phyloP scores from a whole-genome alignment of 257 asterid species.

The Forsythia suspensa region DNA sequence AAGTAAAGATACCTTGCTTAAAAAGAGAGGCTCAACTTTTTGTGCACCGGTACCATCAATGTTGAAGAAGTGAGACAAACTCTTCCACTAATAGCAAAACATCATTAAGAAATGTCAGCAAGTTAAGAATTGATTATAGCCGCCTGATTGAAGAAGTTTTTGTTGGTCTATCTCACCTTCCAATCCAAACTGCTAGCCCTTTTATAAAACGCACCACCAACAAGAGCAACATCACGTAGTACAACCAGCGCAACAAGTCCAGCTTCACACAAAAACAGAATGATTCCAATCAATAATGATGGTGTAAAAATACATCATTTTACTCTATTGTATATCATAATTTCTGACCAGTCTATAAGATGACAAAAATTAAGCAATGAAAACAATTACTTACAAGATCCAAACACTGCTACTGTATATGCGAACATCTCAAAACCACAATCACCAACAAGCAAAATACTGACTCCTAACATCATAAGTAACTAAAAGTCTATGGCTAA shows the following conservation, averaged over 20 bases:
- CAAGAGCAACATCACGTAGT: slow-evolving; percentile 77
- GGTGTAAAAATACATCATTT: background rate
- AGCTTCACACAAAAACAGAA: slow-evolving; percentile 48
- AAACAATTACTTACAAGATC: background rate
- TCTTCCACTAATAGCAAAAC: slow-evolving; percentile 51
- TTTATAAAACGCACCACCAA: slow-evolving; percentile 81
- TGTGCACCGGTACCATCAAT: slow-evolving; percentile 67
- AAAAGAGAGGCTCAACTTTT: slow-evolving; percentile 80
- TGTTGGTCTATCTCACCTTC: slow-evolving; percentile 50
- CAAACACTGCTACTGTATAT: background rate
- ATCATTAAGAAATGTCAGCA: slow-evolving; percentile 15
- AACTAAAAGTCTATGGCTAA: background rate
- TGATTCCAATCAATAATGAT: slow-evolving; percentile 4
- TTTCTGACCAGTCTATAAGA: background rate
- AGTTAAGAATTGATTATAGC: slow-evolving; percentile 9
- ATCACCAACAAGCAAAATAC: background rate
- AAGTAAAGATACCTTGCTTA: slow-evolving; percentile 76
- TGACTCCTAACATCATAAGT: background rate
- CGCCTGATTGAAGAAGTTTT: background rate
- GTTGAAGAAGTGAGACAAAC: slow-evolving; percentile 79
- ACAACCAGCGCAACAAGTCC: slow-evolving; percentile 86
- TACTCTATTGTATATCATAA: background rate
- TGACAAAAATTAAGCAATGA: background rate
- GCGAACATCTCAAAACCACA: slow-evolving; percentile 2
- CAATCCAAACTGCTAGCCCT: slow-evolving; percentile 74